Conservation (phyloP, 1,284 basidiomycete species). For the Ustilago cynodontis region DNA sequence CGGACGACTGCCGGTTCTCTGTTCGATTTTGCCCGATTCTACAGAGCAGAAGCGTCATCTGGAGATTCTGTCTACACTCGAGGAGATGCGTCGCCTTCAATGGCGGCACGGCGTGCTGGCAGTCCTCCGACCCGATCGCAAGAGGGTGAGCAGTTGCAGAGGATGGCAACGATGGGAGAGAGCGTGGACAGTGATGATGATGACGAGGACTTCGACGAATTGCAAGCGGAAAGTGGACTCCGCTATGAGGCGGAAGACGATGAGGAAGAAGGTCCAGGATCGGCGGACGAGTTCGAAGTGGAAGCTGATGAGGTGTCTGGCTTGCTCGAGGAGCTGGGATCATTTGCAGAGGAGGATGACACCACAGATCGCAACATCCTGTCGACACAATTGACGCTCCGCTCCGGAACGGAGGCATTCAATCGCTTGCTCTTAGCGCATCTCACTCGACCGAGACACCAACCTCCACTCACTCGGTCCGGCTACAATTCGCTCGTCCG, state of each 20-base stretch:
- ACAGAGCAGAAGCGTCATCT: background rate
- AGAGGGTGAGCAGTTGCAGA: background rate
- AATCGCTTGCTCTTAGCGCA: constrained; percentile 53
- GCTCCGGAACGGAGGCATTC: constrained; percentile 35
- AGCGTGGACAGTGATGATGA: constrained; percentile 25
- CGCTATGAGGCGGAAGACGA: constrained; percentile 12
- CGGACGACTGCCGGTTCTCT: background rate
- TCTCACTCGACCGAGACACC: constrained; percentile 23
- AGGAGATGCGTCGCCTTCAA: background rate
- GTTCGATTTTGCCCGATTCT: background rate
- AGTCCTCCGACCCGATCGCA: background rate
- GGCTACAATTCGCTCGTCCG: constrained; percentile 35
- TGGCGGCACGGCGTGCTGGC: background rate
- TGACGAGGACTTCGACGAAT: constrained; percentile 26
- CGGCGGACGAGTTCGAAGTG: constrained; percentile 10
- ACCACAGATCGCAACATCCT: background rate
- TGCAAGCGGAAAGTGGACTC: background rate
- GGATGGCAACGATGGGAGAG: background rate
- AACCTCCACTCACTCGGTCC: constrained; percentile 51
- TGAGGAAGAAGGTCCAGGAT: constrained; percentile 7
- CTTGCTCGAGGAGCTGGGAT: constrained; percentile 28
- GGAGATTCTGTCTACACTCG: background rate
- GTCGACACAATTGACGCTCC: constrained; percentile 21
- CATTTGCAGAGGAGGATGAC: constrained; percentile 12
- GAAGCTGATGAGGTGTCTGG: constrained; percentile 28